These are phyloP conservation scores for Heimioporus sp. DNA, from an alignment of 768 basidiomycete species.

Conservation along the genomic window DNA sequence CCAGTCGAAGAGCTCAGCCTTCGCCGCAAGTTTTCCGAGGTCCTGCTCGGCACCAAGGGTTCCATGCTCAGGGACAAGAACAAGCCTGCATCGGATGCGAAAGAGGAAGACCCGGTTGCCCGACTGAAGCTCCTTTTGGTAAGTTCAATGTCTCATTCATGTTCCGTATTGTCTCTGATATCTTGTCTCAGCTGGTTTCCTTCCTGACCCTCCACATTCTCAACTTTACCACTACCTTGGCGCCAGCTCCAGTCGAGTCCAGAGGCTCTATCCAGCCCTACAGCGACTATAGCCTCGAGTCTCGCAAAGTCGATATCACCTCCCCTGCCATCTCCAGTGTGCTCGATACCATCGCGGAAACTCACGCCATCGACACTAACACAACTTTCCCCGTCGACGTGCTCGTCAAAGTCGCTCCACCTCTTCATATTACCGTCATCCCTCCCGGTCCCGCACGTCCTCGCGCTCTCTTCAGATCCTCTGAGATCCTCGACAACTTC, in stretches of 20 bases:
- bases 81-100: conserved; percentile 38
- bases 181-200: conserved; percentile 62
- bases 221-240: conserved; percentile 90
- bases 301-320: conserved; percentile 68
- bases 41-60: conserved; percentile 48
- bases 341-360: conserved; percentile 52
- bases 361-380: conserved; percentile 16
- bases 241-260: conserved; percentile 52
- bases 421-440: conserved; percentile 52
- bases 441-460: conserved; percentile 32
- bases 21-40: conserved; percentile 26
- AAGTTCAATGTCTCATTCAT: conserved; percentile 16
- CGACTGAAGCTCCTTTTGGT: conserved; percentile 87
- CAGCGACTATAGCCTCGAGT: conserved; percentile 17
- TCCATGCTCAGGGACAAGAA: conserved; percentile 46
- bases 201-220: conserved; percentile 91
- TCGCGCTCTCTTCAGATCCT: conserved; percentile 34
- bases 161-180: neutral
- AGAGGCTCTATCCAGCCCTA: conserved; percentile 14
- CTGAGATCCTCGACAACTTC: conserved; percentile 74
- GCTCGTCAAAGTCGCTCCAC: conserved; percentile 61
- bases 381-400: conserved; percentile 36
- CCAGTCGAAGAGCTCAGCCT: conserved; percentile 15
- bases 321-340: conserved; percentile 57
- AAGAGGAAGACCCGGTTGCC: conserved; percentile 78